phyloP scores from a whole-genome alignment of 139 green algal genomes.

The Helicosporidium sp. region DNA sequence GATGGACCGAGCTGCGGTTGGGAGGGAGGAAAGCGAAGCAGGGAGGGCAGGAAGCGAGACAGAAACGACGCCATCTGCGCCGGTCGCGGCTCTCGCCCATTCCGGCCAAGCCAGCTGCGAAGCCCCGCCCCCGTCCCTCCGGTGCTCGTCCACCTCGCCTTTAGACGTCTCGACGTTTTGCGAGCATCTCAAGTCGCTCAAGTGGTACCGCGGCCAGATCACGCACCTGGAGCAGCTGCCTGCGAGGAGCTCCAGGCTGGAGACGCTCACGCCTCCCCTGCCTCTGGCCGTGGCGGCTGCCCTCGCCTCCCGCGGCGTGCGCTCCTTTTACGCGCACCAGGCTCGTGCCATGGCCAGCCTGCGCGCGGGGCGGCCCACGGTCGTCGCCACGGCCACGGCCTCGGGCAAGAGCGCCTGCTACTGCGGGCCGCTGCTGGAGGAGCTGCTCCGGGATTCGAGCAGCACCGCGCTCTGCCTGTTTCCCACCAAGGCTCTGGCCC shows the following conservation, averaged over 20 bases:
- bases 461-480: conserved; percentile 75
- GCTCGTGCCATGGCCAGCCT: conserved; percentile 16
- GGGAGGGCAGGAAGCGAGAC: too few species aligned
- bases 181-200: conserved; percentile 33
- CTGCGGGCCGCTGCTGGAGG: conserved; percentile 52
- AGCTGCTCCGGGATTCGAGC: conserved; percentile 20
- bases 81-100: too few species aligned
- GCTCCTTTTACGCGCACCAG: conserved; percentile 29
- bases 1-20: too few species aligned
- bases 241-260: conserved; percentile 19
- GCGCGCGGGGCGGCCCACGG: conserved; percentile 31
- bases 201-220: conserved; percentile 44
- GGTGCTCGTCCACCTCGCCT: too few species aligned
- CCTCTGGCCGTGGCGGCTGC: conserved; percentile 15
- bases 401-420: conserved; percentile 86
- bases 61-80: too few species aligned
- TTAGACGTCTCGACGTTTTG: too few species aligned
- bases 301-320: conserved; percentile 24
- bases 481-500: conserved; percentile 71
- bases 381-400: conserved; percentile 74
- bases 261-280: conserved; percentile 12
- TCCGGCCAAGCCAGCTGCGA: too few species aligned
- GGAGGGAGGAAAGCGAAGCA: too few species aligned
- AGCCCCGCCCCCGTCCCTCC: too few species aligned
- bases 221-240: conserved; percentile 37